Evolutionary conservation across 805 yeast genomes (phyloP).

Genomic region (Starmera quercuum): DNA sequence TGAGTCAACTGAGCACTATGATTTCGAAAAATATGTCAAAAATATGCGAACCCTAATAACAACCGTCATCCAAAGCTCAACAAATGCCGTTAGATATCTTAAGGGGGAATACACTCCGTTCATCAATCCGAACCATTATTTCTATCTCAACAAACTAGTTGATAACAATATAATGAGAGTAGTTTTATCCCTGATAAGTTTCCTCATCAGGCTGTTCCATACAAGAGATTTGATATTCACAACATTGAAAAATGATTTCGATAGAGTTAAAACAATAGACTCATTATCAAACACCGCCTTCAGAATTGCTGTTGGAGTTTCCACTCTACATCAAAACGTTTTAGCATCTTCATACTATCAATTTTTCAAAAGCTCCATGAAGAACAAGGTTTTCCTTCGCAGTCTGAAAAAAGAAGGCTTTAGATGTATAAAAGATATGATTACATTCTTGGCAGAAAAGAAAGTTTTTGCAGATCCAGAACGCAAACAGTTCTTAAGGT

Average conservation of each 20-base stretch:
- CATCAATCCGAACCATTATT: slow-evolving; percentile 11
- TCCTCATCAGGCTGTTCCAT: slow-evolving; percentile 14
- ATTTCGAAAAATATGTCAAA: slow-evolving; percentile 7
- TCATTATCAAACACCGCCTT: slow-evolving; percentile 2
- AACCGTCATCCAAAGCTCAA: slow-evolving; percentile 8
- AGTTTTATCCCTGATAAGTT: slow-evolving; percentile 7
- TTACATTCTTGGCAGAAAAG: slow-evolving; percentile 12
- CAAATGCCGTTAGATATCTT: slow-evolving; percentile 9
- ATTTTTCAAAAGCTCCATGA: slow-evolving; percentile 17
- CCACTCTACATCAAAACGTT: slow-evolving; percentile 13
- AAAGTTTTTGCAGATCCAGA: slow-evolving; percentile 9
- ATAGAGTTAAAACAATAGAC: neutral
- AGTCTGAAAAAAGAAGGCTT: slow-evolving; percentile 16
- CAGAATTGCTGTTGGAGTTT: slow-evolving; percentile 11
- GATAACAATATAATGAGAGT: slow-evolving; percentile 14
- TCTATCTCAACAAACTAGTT: slow-evolving; percentile 9
- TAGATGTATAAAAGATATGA: slow-evolving; percentile 16
- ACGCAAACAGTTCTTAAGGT: neutral
- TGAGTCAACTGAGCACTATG: slow-evolving; percentile 9
- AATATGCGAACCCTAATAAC: neutral
- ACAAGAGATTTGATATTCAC: slow-evolving; percentile 10
- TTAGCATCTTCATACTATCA: slow-evolving; percentile 16
- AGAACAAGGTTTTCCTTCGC: slow-evolving; percentile 15
- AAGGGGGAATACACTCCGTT: slow-evolving; percentile 6
- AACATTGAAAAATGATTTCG: slow-evolving; percentile 1